Evolutionary conservation across 306 rosid genomes (phyloP).

Genomic region (Lablab purpureus): DNA sequence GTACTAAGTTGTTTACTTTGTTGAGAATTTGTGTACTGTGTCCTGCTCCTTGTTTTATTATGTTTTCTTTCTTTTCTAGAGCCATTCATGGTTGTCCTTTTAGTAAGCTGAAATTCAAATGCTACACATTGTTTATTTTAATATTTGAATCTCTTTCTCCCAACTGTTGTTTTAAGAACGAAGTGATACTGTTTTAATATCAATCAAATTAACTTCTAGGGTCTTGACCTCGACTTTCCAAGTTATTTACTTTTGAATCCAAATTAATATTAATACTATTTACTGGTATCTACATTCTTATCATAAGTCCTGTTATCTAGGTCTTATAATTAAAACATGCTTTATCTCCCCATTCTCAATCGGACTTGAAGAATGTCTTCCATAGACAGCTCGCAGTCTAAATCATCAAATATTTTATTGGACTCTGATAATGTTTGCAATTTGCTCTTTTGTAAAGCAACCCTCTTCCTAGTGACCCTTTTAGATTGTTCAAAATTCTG

Average conservation of each 20-base stretch:
- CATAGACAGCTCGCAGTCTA: too few relatives aligned
- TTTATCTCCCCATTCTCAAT: too few relatives aligned
- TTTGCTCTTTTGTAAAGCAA: too few relatives aligned
- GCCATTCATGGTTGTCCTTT: background rate
- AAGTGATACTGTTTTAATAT: background rate
- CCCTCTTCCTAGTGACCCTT: background rate
- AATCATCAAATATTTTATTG: too few relatives aligned
- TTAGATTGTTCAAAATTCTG: background rate
- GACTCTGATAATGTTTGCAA: too few relatives aligned
- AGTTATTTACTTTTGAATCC: background rate
- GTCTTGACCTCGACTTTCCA: background rate
- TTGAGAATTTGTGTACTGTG: background rate
- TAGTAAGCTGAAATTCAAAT: background rate
- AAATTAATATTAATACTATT: too few relatives aligned
- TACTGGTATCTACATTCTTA: too few relatives aligned
- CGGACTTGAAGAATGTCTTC: too few relatives aligned
- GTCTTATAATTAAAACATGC: too few relatives aligned
- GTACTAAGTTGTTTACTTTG: conserved; percentile 28
- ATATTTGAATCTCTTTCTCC: background rate
- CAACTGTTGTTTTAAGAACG: background rate
- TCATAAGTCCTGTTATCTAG: too few relatives aligned
- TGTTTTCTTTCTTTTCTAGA: background rate
- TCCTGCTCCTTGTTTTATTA: background rate
- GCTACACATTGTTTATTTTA: background rate
- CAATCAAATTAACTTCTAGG: background rate